Base-by-base conservation (phyloP, 2,329 filamentous ascomycete genomes). In the Colletotrichum zoysiae region DNA sequence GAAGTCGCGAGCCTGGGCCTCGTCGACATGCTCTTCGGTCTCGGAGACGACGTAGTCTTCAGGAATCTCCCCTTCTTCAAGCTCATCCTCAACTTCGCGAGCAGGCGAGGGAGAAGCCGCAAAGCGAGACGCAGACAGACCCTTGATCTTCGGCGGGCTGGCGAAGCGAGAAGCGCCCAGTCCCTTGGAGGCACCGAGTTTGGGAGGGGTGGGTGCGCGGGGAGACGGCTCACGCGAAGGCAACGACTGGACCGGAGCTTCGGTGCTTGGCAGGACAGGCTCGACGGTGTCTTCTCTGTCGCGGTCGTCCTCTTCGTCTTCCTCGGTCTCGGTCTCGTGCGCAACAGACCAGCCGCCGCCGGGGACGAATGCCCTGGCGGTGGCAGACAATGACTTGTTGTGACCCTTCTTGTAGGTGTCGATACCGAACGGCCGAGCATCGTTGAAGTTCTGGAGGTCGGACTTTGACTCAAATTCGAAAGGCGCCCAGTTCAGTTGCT, bases 311-410 rank as follows among this genome's bases (percentile, higher is more conserved):
- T 74, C 67, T 14, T 76, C 75, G 18, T 75, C 74, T 11, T 77
- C 70, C 6, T 73, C 73, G 1, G 63, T 55, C 44, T 76, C 74
- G 1, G 77, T 44, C 26, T 71, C 64, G 33, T 58, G 60, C 6
- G 58, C 16, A 56, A 14, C 48, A 3, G 44, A 48, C 73, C 73
- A 74, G 11, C 64, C 61, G n/a, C 65, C 81, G 23, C 84, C 82
- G 18, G 88, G 87, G 5, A 85, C 87, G 78, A 96, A 97, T 0
- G 92, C 87, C 76, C 89, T 89, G 0, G 93, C 92, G 20, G 89
- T 86, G 5, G 92, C 91, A 46, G 93, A 95, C 33, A 95, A 84
- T 4, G 90, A 90, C 74, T 86, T 86, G 74, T 85, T 85, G 80
- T 79, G 78, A 78, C 83, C 79, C 66, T 84, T 84, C 74, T 82